Conservation (phyloP, 345 rosid species). For the Corchorus capsularis region DNA sequence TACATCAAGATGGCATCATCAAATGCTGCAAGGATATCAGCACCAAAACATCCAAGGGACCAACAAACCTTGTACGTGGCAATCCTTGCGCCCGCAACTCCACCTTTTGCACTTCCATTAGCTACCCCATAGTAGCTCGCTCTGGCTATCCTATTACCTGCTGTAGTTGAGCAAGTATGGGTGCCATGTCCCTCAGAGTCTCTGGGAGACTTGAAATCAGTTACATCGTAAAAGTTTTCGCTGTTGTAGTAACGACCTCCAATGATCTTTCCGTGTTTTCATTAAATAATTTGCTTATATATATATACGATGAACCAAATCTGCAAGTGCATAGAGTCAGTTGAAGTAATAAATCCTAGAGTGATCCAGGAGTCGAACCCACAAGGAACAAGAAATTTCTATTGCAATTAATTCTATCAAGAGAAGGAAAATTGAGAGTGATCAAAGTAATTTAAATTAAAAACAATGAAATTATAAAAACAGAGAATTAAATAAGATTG, state of each 20-base stretch:
- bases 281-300: too few species aligned
- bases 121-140: conserved; percentile 34
- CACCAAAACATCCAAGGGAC: conserved; percentile 32
- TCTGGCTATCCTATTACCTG: conserved; percentile 24
- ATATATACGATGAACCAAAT: too few species aligned
- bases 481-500: too few species aligned
- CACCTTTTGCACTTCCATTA: conserved; percentile 40
- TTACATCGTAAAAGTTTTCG: not conserved
- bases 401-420: too few species aligned
- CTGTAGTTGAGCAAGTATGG: conserved; percentile 41
- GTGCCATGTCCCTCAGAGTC: conserved; percentile 34
- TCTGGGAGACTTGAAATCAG: conserved; percentile 24
- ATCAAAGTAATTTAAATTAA: too few species aligned
- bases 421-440: too few species aligned
- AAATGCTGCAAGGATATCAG: conserved; percentile 41
- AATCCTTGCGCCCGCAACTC: conserved; percentile 35
- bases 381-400: too few species aligned
- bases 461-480: too few species aligned
- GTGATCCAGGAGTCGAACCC: too few species aligned
- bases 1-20: conserved; percentile 39
- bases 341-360: too few species aligned
- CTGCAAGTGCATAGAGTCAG: too few species aligned
- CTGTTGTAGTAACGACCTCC: conserved; percentile 26
- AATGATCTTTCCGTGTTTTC: conserved; percentile 26
- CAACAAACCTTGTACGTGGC: conserved; percentile 44